Evolutionary conservation across 176 grass and related monocot genomes (phyloP).

Genomic region (Aegilops bicornis): DNA sequence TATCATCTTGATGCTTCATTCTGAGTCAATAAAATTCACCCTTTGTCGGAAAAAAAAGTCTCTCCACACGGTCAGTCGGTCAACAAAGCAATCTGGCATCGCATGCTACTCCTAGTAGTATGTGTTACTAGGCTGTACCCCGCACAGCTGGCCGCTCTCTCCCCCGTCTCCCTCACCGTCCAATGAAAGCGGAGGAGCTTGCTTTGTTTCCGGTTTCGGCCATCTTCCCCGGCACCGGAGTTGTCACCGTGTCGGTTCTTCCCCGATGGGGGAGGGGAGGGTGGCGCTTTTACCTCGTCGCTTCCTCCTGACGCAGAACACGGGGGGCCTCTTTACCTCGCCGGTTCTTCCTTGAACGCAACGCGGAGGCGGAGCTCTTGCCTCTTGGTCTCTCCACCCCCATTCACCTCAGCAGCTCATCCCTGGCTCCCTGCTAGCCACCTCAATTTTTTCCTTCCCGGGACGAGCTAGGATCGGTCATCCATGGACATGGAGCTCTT

Average conservation of each 20-base stretch:
- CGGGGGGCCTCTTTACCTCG: neutral
- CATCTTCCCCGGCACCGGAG: neutral
- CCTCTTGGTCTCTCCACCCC: neutral
- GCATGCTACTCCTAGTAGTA: too few species aligned
- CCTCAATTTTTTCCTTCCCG: too few species aligned
- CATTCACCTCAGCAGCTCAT: neutral
- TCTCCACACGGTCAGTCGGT: too few species aligned
- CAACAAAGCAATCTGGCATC: too few species aligned
- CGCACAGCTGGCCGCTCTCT: too few species aligned
- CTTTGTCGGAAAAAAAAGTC: too few species aligned
- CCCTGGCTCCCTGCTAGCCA: too few species aligned
- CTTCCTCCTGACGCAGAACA: neutral
- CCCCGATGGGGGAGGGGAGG: neutral
- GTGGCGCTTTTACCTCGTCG: neutral
- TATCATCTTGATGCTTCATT: too few species aligned
- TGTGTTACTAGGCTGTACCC: too few species aligned
- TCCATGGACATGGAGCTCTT: too few species aligned
- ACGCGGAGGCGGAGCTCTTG: neutral
- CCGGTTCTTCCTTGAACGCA: neutral
- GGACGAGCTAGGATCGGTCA: too few species aligned
- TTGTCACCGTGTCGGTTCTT: neutral
- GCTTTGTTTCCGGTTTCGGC: neutral
- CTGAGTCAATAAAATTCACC: too few species aligned
- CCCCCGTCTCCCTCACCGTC: neutral
- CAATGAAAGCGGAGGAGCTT: neutral